Conservation (phyloP, 2,329 filamentous ascomycete genomes). For the Drechslerella stenobrocha region DNA sequence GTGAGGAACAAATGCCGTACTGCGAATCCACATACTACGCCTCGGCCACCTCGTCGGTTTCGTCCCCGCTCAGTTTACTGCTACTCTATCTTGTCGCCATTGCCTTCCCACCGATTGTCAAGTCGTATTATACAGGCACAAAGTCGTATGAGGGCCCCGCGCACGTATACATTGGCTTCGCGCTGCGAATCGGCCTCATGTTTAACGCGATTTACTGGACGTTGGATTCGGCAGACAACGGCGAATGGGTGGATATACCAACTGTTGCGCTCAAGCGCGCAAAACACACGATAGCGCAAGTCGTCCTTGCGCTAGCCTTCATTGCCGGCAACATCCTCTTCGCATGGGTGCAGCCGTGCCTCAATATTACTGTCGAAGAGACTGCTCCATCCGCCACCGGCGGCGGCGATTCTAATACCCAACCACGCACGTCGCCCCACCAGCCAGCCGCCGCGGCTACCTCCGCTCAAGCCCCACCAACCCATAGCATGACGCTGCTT, state of each 20-base stretch:
- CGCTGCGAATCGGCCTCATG: constrained; percentile 74
- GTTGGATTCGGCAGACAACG: constrained; percentile 84
- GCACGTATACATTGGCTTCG: constrained; percentile 78
- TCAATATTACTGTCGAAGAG: constrained; percentile 67
- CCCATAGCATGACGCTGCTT: constrained; percentile 70
- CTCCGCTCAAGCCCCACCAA: constrained; percentile 50
- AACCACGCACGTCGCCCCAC: constrained; percentile 53
- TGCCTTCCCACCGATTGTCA: constrained; percentile 71
- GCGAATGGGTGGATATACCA: constrained; percentile 70
- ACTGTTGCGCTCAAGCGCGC: constrained; percentile 70
- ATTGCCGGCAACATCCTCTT: constrained; percentile 84
- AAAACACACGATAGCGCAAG: constrained; percentile 77
- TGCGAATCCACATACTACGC: constrained; percentile 95
- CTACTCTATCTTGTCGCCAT: constrained; percentile 77
- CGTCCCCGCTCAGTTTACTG: constrained; percentile 81
- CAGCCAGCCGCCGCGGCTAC: constrained; percentile 55
- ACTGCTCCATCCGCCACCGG: constrained; percentile 32
- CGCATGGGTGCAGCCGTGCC: constrained; percentile 79
- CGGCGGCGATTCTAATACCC: constrained; percentile 46
- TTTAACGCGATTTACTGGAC: constrained; percentile 82
- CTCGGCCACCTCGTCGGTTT: constrained; percentile 87
- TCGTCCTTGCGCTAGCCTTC: constrained; percentile 76
- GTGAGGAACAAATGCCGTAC: constrained; percentile 97
- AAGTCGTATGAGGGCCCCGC: constrained; percentile 86
- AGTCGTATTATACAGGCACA: constrained; percentile 78